Percentiles rank a stretch among this genome's conserved stretches.
Conservation (phyloP, 1,139 yeast species). For the Entelexis paramagnoliae region DNA sequence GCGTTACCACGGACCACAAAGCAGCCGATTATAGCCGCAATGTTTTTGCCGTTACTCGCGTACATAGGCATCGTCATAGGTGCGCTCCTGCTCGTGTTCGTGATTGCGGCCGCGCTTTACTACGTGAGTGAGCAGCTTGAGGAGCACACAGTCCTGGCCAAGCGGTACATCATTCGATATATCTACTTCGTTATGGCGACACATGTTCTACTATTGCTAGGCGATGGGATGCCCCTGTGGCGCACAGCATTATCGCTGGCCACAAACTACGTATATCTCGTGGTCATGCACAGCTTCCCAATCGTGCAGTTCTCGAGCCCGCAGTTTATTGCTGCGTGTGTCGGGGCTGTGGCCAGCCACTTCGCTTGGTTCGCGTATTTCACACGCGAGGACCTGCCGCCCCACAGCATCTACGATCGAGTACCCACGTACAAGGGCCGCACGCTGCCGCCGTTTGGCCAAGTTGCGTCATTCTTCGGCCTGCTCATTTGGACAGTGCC, state of each 20-base stretch:
- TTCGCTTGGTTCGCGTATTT: constrained; percentile 85
- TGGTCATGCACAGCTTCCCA: constrained; percentile 73
- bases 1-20: too few species aligned
- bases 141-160: constrained; percentile 82
- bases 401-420: constrained; percentile 32
- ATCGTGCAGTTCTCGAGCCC: constrained; percentile 66
- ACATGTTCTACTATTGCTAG: constrained; percentile 47
- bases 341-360: constrained; percentile 68
- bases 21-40: constrained; percentile 23
- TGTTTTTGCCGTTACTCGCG: constrained; percentile 49
- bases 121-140: constrained; percentile 87
- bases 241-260: constrained; percentile 54
- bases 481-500: constrained; percentile 91
- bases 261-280: constrained; percentile 63
- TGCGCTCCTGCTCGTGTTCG: constrained; percentile 57
- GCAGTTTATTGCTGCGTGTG: constrained; percentile 58
- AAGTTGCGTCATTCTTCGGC: constrained; percentile 89
- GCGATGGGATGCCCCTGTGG: constrained; percentile 71
- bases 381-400: constrained; percentile 50
- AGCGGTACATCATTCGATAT: constrained; percentile 49
- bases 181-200: constrained; percentile 50
- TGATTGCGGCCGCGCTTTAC: constrained; percentile 77
- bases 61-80: constrained; percentile 65
- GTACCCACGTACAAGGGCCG: constrained; percentile 37
- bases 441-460: constrained; percentile 71